Evolutionary conservation across 1,284 basidiomycete genomes (phyloP).

Genomic region (Ustilago sp.): DNA sequence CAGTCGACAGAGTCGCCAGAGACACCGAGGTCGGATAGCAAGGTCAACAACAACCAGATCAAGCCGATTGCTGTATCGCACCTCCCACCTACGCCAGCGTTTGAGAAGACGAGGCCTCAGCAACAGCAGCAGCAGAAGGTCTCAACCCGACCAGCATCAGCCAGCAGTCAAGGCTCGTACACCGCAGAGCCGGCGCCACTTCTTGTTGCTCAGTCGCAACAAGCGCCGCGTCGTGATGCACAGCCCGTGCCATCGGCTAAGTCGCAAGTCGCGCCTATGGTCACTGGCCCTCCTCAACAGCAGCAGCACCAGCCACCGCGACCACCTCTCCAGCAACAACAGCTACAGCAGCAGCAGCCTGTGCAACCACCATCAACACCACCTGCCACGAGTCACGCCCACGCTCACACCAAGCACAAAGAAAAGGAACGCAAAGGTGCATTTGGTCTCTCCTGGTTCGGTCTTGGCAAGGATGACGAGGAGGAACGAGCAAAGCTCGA

Average conservation of each 20-base stretch:
- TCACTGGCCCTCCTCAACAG: slow-evolving; percentile 6
- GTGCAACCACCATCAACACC: slow-evolving; percentile 11
- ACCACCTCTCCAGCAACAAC: slow-evolving; percentile 17
- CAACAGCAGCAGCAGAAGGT: slow-evolving; percentile 26
- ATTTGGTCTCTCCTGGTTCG: slow-evolving; percentile 67
- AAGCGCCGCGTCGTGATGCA: slow-evolving; percentile 17
- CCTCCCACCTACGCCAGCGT: slow-evolving; percentile 53
- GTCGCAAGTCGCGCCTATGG: slow-evolving; percentile 27
- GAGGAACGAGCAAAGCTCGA: slow-evolving; percentile 50
- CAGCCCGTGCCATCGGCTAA: slow-evolving; percentile 2
- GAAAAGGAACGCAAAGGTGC: slow-evolving; percentile 63
- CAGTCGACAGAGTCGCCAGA: slow-evolving; percentile 9
- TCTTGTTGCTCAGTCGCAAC: slow-evolving; percentile 2
- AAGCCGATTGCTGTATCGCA: slow-evolving; percentile 52
- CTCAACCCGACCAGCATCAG: slow-evolving; percentile 19
- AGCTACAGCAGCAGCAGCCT: slow-evolving; percentile 16
- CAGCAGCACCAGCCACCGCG: slow-evolving; percentile 12
- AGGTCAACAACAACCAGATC: slow-evolving; percentile 30
- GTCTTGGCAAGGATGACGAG: slow-evolving; percentile 65
- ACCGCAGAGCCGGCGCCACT: neutral
- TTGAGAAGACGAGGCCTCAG: slow-evolving; percentile 49
- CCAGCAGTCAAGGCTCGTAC: slow-evolving; percentile 16
- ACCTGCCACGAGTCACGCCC: slow-evolving; percentile 10
- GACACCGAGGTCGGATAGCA: slow-evolving; percentile 17
- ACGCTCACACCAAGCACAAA: slow-evolving; percentile 33